phyloP scores from a whole-genome alignment of 345 rosid species.

The Euphorbia peplus region DNA sequence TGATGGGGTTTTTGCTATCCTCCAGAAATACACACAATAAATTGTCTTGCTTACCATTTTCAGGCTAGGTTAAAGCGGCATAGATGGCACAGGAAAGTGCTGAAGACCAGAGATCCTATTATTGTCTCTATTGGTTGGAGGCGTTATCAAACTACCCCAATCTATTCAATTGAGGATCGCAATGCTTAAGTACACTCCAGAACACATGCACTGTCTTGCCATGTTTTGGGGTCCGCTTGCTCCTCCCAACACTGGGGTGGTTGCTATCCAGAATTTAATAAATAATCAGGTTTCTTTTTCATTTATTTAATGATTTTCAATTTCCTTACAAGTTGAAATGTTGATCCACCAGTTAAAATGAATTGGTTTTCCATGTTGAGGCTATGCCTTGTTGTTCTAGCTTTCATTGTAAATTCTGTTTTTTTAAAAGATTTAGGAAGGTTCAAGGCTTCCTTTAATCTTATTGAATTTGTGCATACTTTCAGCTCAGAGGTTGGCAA shows the following conservation, averaged over 20 bases:
- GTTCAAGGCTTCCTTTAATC: neutral
- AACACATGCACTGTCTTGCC: slow-evolving; percentile 94
- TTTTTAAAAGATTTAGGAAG: neutral
- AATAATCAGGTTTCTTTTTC: slow-evolving; percentile 60
- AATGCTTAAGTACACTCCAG: slow-evolving; percentile 96
- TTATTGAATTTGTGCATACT: neutral
- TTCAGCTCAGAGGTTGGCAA: neutral
- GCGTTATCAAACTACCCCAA: slow-evolving; percentile 83
- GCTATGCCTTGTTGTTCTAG: neutral
- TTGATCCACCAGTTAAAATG: neutral
- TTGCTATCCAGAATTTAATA: slow-evolving; percentile 79
- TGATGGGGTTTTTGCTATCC: neutral
- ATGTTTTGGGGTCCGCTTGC: slow-evolving; percentile 98
- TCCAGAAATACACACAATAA: neutral
- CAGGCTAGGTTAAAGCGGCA: slow-evolving; percentile 83
- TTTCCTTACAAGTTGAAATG: slow-evolving; percentile 1
- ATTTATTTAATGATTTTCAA: neutral
- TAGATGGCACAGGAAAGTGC: slow-evolving; percentile 90
- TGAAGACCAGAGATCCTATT: slow-evolving; percentile 84
- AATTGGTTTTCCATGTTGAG: neutral
- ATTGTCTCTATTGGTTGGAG: slow-evolving; percentile 95
- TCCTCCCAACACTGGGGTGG: slow-evolving; percentile 83
- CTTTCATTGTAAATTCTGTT: neutral
- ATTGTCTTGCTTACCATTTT: slow-evolving; percentile 16
- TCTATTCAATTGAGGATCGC: slow-evolving; percentile 76